phyloP scores from a whole-genome alignment of 176 grass and related monocot genomes.

The Bothriochloa decipiens region DNA sequence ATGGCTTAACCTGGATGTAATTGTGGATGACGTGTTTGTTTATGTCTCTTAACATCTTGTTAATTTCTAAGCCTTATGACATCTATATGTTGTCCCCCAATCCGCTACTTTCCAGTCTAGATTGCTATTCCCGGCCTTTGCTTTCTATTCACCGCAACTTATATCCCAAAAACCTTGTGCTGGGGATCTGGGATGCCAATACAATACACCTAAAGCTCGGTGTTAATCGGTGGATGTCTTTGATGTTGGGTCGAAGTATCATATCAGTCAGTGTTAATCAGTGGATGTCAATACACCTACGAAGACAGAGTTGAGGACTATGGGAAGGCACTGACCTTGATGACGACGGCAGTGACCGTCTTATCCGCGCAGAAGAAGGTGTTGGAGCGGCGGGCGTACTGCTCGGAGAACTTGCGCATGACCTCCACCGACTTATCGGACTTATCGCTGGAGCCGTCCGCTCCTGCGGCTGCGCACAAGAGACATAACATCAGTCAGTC shows the following conservation, averaged over 20 bases:
- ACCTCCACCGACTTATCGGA: slow-evolving; percentile 72
- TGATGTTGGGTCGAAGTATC: neutral
- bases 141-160: neutral
- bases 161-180: neutral
- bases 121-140: neutral
- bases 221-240: neutral
- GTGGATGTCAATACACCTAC: neutral
- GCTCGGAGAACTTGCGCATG: slow-evolving; percentile 99
- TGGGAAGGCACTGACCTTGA: slow-evolving; percentile 56
- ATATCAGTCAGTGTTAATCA: too few species aligned
- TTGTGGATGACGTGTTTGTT: neutral
- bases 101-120: neutral
- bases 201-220: neutral
- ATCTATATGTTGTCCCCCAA: neutral
- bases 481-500: neutral
- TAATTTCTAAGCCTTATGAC: neutral
- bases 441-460: slow-evolving; percentile 50
- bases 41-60: neutral
- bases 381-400: slow-evolving; percentile 82
- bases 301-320: neutral
- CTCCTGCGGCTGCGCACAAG: neutral
- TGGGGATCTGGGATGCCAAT: neutral
- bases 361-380: slow-evolving; percentile 94
- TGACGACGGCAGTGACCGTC: slow-evolving; percentile 89
- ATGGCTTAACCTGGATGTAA: neutral